Evolutionary conservation across 2,329 filamentous ascomycete species (phyloP), one percentile per base, ranked within the genome.

Genomic region (Acephala macrosclerotiorum): DNA sequence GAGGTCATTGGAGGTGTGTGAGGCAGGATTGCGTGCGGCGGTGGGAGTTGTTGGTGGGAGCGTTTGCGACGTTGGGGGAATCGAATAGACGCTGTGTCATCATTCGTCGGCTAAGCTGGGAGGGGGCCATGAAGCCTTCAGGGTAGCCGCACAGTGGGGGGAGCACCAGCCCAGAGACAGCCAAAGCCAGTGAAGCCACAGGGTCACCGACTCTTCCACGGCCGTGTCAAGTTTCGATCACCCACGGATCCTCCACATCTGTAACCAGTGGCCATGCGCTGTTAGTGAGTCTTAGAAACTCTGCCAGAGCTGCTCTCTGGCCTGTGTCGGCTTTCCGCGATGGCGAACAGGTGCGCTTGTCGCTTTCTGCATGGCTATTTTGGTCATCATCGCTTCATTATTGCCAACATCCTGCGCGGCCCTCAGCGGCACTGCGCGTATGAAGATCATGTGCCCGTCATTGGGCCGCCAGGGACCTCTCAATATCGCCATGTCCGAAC

Each of bases 101-200:
- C 66, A 74, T 74, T 74, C 71, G 72, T 74, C 68, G 71, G 69
- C 66, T 72, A 70, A 68, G 65, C 60, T 56, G 38, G 56, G 58
- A 8, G 18, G 26, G 49, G n/a, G n/a, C n/a, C n/a, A n/a, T n/a
- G n/a, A n/a, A n/a, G 14, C 22, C n/a, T 22, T 11, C 20, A 29
- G 49, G 45, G 29, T 36, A 51, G 55, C 22, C 53, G 42, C 33
- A 18, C 22, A 38, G 55, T 29, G 25, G 36, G 25, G 35, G 49
- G 33, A 33, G 49, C 22, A 29, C 12, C 12, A 11, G 16, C 49
- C 29, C 4, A 33, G 29, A 33, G 29, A 33, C 29, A 33, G 29
- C 29, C 29, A 33, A 33, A 4, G 29, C 29, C 29, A 33, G 20
- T 49, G 45, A 6, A 25, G 45, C 45, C 45, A 49, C 45, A 33